Conservation (phyloP, 2,329 filamentous ascomycete genomes). For the Scleromitrula shiraiana region DNA sequence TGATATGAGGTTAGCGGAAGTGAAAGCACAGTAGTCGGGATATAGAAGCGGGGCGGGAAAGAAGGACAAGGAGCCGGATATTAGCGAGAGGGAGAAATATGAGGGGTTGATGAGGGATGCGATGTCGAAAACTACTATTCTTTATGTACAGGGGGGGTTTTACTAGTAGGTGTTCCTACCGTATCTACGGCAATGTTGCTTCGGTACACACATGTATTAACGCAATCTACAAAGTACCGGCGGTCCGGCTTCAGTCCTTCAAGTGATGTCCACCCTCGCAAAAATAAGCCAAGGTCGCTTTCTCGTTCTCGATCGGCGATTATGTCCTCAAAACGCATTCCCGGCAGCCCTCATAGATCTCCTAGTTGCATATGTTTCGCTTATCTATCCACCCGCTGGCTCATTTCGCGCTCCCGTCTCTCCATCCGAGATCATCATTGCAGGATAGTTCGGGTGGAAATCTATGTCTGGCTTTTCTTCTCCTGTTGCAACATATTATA, state of each 20-base stretch:
- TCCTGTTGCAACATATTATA: neutral
- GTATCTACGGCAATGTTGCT: neutral
- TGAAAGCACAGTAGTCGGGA: constrained; percentile 72
- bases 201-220: neutral
- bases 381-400: neutral
- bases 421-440: neutral
- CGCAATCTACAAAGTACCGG: neutral
- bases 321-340: neutral
- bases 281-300: neutral
- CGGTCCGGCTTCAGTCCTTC: neutral
- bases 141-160: neutral
- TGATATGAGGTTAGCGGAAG: constrained; percentile 13
- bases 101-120: neutral
- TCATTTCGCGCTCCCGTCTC: neutral
- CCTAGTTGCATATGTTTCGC: neutral
- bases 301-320: neutral
- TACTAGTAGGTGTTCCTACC: neutral
- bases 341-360: neutral
- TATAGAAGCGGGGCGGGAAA: constrained; percentile 49
- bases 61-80: constrained; percentile 43
- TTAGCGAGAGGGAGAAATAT: constrained; percentile 26
- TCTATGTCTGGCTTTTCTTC: neutral
- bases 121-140: neutral
- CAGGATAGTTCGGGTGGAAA: neutral
- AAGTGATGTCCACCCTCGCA: neutral